Evolutionary conservation across 208 protist genomes (phyloP).

Genomic region (Wallacemonas sp.): DNA sequence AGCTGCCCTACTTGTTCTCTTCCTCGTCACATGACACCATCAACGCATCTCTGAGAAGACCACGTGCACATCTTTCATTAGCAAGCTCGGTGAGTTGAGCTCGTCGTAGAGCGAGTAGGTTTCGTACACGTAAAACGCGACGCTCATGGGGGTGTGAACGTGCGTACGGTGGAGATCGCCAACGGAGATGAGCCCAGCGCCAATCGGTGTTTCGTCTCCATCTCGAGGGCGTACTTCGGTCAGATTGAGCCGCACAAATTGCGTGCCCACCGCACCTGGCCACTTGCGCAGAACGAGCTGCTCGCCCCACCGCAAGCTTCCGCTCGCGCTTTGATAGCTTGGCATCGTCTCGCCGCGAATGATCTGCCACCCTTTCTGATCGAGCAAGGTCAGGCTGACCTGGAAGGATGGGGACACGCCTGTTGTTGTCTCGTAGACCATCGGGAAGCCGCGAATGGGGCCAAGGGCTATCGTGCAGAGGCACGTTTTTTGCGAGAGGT

Average conservation of each 20-base stretch:
- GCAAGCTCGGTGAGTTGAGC: constrained; percentile 73
- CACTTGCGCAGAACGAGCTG: constrained; percentile 84
- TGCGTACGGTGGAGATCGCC: constrained; percentile 60
- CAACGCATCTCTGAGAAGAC: constrained; percentile 72
- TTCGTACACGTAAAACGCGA: constrained; percentile 91
- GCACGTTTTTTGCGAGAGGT: constrained; percentile 83
- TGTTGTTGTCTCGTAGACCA: constrained; percentile 76
- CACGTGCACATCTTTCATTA: constrained; percentile 84
- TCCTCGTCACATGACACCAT: neutral
- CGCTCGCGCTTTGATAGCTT: constrained; percentile 86
- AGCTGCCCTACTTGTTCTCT: no score
- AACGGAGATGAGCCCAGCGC: constrained; percentile 82
- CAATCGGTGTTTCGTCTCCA: constrained; percentile 86
- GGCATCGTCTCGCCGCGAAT: constrained; percentile 78
- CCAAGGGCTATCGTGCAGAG: constrained; percentile 80
- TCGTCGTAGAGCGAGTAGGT: constrained; percentile 90
- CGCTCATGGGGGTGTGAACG: constrained; percentile 54
- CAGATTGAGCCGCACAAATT: constrained; percentile 89
- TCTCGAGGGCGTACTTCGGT: constrained; percentile 81
- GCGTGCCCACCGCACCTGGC: constrained; percentile 72
- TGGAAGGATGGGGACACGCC: constrained; percentile 84
- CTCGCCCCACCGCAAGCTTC: constrained; percentile 81
- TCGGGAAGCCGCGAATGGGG: constrained; percentile 82
- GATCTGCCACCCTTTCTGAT: constrained; percentile 85
- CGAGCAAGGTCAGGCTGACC: constrained; percentile 80